Evolutionary conservation across 495 filamentous ascomycete species (phyloP), one percentile per base, ranked within the genome.

Genomic region (Barbatosphaeria neglecta): DNA sequence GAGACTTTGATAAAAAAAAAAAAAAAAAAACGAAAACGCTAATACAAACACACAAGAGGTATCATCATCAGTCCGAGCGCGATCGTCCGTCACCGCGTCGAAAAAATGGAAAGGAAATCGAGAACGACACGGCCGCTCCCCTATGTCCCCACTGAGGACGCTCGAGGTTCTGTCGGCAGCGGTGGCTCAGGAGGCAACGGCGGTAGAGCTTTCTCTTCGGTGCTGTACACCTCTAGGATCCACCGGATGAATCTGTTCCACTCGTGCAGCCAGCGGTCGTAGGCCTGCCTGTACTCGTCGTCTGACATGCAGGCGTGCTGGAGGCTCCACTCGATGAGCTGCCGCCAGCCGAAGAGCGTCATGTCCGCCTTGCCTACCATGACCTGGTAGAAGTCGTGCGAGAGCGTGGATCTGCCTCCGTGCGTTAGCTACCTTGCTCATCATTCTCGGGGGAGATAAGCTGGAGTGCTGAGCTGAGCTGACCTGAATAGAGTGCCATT

Each of bases 351-450:
- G 37, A 64, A 60, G 2, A 78, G 56, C 24, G 65, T 72, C 70
- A 76, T 74, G 45, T 72, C 61, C 25, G 55, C 43, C 41, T 74
- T 70, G 38, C 74, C 74, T 18, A 69, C 67, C 67, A 76, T 67
- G 33, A 69, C 57, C 53, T 78, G 74, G 46, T 76, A 77, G 50
- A 78, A 75, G 43, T 78, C 75, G 47, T 78, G 75, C 2, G 72
- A 75, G 19, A 78, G 60, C 11, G 73, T 69, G 37, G 74, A 77
- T 35, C 74, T 77, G 41, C 27, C 27, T 37, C 20, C 10, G 13
- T 8, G 6, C 9, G 13, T 42, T 16, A 20, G 10, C 24, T 39
- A 17, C 19, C n/a, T 11, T 13, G 43, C 15, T 8, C 18, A 4
- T 22, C n/a, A n/a, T n/a, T n/a, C n/a, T n/a, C n/a, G n/a, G n/a